Conservation (phyloP, 495 filamentous ascomycete species). For the Hypoxylon intermedium region DNA sequence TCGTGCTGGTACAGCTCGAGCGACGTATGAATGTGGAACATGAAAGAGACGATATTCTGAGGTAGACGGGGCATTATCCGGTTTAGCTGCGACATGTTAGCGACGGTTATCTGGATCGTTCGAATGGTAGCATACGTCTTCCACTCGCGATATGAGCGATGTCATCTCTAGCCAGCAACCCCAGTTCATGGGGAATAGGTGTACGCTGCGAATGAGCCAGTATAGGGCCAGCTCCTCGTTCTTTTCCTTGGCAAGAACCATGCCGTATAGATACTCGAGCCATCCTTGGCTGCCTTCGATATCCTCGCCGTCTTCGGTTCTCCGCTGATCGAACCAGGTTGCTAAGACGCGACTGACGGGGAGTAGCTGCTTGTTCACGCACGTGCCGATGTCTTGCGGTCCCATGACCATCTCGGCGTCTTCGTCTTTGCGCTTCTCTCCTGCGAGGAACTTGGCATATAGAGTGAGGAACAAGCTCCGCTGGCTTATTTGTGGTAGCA, state of each 20-base stretch:
- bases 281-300: slow-evolving; percentile 76
- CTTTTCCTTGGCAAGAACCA: slow-evolving; percentile 88
- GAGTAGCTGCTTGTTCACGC: slow-evolving; percentile 81
- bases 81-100: slow-evolving; percentile 52
- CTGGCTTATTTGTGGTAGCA: slow-evolving; percentile 68
- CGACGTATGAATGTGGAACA: slow-evolving; percentile 88
- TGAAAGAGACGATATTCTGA: slow-evolving; percentile 87
- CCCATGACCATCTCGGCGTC: slow-evolving; percentile 98
- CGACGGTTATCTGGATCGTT: not conserved
- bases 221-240: slow-evolving; percentile 82
- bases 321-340: slow-evolving; percentile 72
- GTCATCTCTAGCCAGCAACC: slow-evolving; percentile 92
- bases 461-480: slow-evolving; percentile 91
- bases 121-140: slow-evolving; percentile 68
- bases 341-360: slow-evolving; percentile 77
- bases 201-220: slow-evolving; percentile 84
- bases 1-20: slow-evolving; percentile 91
- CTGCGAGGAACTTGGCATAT: slow-evolving; percentile 90
- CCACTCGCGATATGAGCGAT: slow-evolving; percentile 72
- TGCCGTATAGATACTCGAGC: slow-evolving; percentile 94
- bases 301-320: slow-evolving; percentile 63
- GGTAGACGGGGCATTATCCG: slow-evolving; percentile 68
- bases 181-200: slow-evolving; percentile 92
- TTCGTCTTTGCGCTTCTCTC: slow-evolving; percentile 95
- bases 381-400: slow-evolving; percentile 82